Evolutionary conservation across 1,284 basidiomycete genomes (phyloP), one percentile per base, ranked within the genome.

Genomic region (Boletus calvinii): DNA sequence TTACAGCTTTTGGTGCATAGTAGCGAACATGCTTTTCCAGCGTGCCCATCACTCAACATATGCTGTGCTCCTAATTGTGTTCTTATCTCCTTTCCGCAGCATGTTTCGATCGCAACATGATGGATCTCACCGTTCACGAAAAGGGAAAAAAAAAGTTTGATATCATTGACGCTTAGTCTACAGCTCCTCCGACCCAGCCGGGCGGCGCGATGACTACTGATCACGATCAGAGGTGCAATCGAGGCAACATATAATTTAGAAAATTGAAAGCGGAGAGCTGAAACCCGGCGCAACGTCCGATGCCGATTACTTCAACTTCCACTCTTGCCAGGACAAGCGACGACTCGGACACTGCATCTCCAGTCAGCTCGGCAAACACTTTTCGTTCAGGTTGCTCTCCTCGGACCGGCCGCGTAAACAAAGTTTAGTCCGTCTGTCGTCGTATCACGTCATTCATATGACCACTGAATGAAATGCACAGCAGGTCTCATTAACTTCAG

Each of bases 371-470:
- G 64, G 60, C 43, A 56, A 57, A 37, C 37, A 22, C 7, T 35
- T 51, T 42, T 42, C 22, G 18, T 59, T 46, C 29, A n/a, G n/a
- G n/a, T n/a, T n/a, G n/a, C 34, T 48, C 48, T 37, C 37, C 34
- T 52, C 55, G 58, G 63, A 46, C 58, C 54, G 63, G 50, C 42
- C 37, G 39, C 49, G n/a, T 46, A 43, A 52, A 35, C 67, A 70
- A 64, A 62, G 67, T 69, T 67, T 53, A 66, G 52, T 54, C 54
- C 46, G 46, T 64, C 36, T 41, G 36, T 36, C 41, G 22, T 52
- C 26, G 26, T 26, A 67, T 68, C 54, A 69, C 68, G 62, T 69
- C 65, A 68, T 67, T 64, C 56, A 66, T 54, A 55, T 56, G 53
- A n/a, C 53, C 49, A 50, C 59, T 45, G 44, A 50, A 48, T 43